Percentiles rank a stretch among this genome's conserved stretches.
phyloP scores from a whole-genome alignment of 129 eudicot genomes.

The Centrapalus pauciflorus region DNA sequence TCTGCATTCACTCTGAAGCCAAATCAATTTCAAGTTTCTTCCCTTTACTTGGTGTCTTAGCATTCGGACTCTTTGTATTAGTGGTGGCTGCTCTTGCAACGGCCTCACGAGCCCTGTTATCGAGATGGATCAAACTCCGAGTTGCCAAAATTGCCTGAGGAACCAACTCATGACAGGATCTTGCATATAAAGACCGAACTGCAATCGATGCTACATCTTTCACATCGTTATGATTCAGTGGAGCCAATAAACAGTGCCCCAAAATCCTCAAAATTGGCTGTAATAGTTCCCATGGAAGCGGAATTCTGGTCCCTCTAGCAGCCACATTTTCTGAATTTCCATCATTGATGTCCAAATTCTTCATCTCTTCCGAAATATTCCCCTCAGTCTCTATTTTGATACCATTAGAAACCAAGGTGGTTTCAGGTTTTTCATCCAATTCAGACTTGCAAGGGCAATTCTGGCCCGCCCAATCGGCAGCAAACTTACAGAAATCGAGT shows the following conservation, averaged over 20 bases:
- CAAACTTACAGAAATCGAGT: slow-evolving; percentile 58
- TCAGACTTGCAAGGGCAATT: slow-evolving; percentile 67
- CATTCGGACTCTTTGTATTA: slow-evolving; percentile 43
- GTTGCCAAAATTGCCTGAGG: slow-evolving; percentile 93
- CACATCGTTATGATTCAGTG: slow-evolving; percentile 56
- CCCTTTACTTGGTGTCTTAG: slow-evolving; percentile 78
- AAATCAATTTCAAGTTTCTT: slow-evolving; percentile 89
- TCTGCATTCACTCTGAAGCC: slow-evolving; percentile 66
- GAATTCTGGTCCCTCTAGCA: slow-evolving; percentile 43
- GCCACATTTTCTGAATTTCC: slow-evolving; percentile 3
- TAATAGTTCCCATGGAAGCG: slow-evolving; percentile 71
- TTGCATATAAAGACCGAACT: slow-evolving; percentile 67
- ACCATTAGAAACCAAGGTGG: slow-evolving; percentile 12
- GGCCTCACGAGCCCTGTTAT: slow-evolving; percentile 61
- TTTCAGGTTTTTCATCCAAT: slow-evolving; percentile 32
- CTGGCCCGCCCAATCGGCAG: slow-evolving; percentile 71
- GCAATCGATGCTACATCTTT: slow-evolving; percentile 77
- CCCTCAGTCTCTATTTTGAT: slow-evolving; percentile 26
- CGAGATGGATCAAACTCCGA: slow-evolving; percentile 75
- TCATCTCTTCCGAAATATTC: slow-evolving; percentile 37
- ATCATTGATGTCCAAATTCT: slow-evolving; percentile 31
- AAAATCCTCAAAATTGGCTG: slow-evolving; percentile 71
- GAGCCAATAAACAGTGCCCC: slow-evolving; percentile 88
- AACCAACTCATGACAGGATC: slow-evolving; percentile 79
- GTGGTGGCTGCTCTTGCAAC: slow-evolving; percentile 37